A percentile compares a stretch with the other conserved stretches of the same genome.
These are phyloP conservation scores for Pseudogymnoascus sp. DNA, from an alignment of 2,329 filamentous ascomycete genomes.

Conservation along the genomic window DNA sequence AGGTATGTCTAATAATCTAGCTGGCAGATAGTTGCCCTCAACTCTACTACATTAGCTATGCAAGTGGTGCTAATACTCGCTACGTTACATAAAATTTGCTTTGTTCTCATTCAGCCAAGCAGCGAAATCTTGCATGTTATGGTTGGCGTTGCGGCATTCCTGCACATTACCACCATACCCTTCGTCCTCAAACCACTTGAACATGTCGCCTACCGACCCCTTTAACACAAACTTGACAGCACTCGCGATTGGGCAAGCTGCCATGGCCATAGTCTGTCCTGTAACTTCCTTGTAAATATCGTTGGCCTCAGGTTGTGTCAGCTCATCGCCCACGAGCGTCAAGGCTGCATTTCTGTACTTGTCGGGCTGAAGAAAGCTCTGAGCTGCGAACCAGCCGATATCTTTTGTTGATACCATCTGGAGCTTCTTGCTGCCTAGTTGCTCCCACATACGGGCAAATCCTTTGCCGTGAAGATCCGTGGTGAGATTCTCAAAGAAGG, in stretches of 20 bases:
- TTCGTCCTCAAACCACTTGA: slow-evolving; percentile 18
- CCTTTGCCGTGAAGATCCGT: slow-evolving; percentile 6
- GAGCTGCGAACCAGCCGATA: slow-evolving; percentile 37
- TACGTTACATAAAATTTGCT: not conserved
- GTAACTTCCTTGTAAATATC: slow-evolving; percentile 21
- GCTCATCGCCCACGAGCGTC: slow-evolving; percentile 36
- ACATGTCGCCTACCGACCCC: slow-evolving; percentile 16
- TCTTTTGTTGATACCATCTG: slow-evolving; percentile 36
- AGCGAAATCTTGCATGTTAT: slow-evolving; percentile 35
- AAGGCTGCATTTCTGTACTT: slow-evolving; percentile 31
- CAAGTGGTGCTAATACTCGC: not conserved
- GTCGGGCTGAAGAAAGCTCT: slow-evolving; percentile 33
- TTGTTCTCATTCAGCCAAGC: slow-evolving; percentile 34
- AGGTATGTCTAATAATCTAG: too few species aligned
- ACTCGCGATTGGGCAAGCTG: slow-evolving; percentile 17
- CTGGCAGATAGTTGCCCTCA: too few species aligned
- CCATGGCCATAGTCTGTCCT: slow-evolving; percentile 20
- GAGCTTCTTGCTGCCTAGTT: slow-evolving; percentile 24
- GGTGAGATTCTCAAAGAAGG: slow-evolving; percentile 43
- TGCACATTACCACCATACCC: slow-evolving; percentile 25
- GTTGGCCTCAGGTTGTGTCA: slow-evolving; percentile 28
- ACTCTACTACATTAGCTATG: not conserved
- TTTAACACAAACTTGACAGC: slow-evolving; percentile 15
- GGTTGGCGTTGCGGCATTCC: slow-evolving; percentile 33
- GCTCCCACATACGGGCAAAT: slow-evolving; percentile 4